Evolutionary conservation across 768 basidiomycete species (phyloP).

Genomic region (Russula sp.): DNA sequence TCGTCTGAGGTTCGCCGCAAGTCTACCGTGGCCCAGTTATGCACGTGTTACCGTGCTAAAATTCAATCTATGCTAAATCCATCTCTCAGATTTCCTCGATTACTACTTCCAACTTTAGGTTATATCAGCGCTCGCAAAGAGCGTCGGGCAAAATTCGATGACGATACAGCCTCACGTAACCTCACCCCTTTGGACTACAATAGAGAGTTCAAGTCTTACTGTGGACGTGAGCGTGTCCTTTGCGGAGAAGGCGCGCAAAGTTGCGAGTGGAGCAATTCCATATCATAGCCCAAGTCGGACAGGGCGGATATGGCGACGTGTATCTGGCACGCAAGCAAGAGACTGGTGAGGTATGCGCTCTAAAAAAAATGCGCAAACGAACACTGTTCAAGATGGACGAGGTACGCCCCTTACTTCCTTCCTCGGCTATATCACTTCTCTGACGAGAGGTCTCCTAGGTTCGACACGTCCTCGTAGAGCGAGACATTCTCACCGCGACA

Average conservation of each 20-base stretch:
- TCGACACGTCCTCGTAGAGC: conserved; percentile 96
- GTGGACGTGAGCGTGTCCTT: conserved; percentile 89
- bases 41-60: conserved; percentile 46
- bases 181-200: conserved; percentile 53
- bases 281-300: conserved; percentile 97
- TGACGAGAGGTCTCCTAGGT: conserved; percentile 49
- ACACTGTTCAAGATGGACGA: conserved; percentile 99
- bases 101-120: conserved; percentile 97
- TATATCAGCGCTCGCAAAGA: conserved; percentile 86
- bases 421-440: neutral
- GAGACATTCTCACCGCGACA: conserved; percentile 95
- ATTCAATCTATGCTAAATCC: conserved; percentile 22
- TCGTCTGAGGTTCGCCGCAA: conserved; percentile 90
- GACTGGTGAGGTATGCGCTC: conserved; percentile 91
- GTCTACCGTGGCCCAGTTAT: conserved; percentile 95
- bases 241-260: conserved; percentile 92
- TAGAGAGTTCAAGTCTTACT: conserved; percentile 90
- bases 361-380: conserved; percentile 95
- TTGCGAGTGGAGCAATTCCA: conserved; percentile 93
- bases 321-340: conserved; percentile 94
- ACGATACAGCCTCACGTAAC: conserved; percentile 70
- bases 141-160: conserved; percentile 77
- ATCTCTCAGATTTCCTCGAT: conserved; percentile 79
- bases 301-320: conserved; percentile 98
- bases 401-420: conserved; percentile 43